Base-by-base conservation (phyloP, 148 eudicot genomes). In the Persicaria tinctoria region DNA sequence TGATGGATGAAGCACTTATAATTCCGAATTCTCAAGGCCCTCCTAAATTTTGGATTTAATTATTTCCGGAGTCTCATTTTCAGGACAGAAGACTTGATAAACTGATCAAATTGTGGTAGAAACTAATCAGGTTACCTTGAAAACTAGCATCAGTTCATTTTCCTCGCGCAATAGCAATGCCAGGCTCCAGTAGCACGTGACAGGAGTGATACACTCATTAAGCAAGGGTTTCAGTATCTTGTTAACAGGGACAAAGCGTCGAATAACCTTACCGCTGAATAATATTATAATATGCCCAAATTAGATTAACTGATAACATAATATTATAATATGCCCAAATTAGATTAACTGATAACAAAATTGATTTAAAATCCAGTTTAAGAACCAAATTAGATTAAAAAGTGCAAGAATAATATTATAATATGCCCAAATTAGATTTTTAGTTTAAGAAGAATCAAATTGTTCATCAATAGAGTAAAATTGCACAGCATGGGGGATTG, bases 131-230 rank as follows among this genome's bases (percentile, higher is more conserved):
- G 32, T 74, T 85, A 94, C 98, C 97, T 91, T 87, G 82, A 94
- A 94, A 78, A 94, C 93, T 54, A 90, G 82, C 77, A 82, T 78
- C 56, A 94, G 87, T 66, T 90, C 85, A 75, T 87, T 87, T 80
- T 89, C 95, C 6, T 78, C 96, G 1, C 90, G 86, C 78, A 94
- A 76, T 76, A 94, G 78, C 76, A 92, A 77, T 77, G 97, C 88
- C 74, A 94, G 81, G 79, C 88, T 87, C 98, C 98, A 92, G 78
- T 87, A 94, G 80, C 98, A 94, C 50, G 98, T 94, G 76, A 91
- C 87, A 38, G 97, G 98, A 44, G 97, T 94, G 69, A 94, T 92
- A 76, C 93, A 92, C 82, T 94, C 98, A 64, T 81, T 90, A 68
- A 92, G 82, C 74, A 94, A 87, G 69, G 97, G 89, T 82, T 87